Conservation (phyloP, 129 eudicot genomes). For the Pittosporum tobira region DNA sequence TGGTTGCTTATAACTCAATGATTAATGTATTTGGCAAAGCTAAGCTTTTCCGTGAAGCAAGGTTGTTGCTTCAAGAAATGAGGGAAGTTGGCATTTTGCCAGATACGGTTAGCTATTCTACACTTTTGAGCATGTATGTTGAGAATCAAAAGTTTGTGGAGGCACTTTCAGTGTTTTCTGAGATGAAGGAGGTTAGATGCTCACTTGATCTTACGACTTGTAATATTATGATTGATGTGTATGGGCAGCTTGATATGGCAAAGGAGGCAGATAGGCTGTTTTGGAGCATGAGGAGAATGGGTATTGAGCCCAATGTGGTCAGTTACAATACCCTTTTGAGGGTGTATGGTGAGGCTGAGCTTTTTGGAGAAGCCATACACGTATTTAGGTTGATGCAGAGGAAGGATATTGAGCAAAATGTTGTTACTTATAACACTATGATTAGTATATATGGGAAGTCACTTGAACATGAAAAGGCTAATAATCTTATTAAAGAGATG, state of each 20-base stretch:
- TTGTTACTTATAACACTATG: conserved; percentile 81
- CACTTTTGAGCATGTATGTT: conserved; percentile 57
- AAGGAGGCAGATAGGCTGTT: conserved; percentile 82
- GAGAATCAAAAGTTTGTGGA: conserved; percentile 73
- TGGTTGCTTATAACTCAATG: conserved; percentile 82
- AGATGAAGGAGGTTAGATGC: conserved; percentile 63
- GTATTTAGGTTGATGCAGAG: conserved; percentile 91
- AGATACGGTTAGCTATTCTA: conserved; percentile 75
- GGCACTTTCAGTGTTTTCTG: conserved; percentile 65
- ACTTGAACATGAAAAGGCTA: conserved; percentile 80
- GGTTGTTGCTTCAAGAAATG: conserved; percentile 58
- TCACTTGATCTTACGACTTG: conserved; percentile 69
- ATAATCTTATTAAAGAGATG: conserved; percentile 82
- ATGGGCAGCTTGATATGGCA: conserved; percentile 94
- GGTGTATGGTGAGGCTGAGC: conserved; percentile 95
- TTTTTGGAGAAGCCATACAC: conserved; percentile 95
- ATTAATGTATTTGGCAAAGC: conserved; percentile 89
- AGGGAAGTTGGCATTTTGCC: conserved; percentile 48
- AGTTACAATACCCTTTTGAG: conserved; percentile 84
- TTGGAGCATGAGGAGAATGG: conserved; percentile 82
- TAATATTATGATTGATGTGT: conserved; percentile 87
- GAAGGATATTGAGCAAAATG: conserved; percentile 71
- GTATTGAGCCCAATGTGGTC: conserved; percentile 83
- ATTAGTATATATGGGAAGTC: conserved; percentile 81
- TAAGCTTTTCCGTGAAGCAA: conserved; percentile 69